Evolutionary conservation across 2,329 filamentous ascomycete species (phyloP).

Genomic region (Fusarium decemcellulare): DNA sequence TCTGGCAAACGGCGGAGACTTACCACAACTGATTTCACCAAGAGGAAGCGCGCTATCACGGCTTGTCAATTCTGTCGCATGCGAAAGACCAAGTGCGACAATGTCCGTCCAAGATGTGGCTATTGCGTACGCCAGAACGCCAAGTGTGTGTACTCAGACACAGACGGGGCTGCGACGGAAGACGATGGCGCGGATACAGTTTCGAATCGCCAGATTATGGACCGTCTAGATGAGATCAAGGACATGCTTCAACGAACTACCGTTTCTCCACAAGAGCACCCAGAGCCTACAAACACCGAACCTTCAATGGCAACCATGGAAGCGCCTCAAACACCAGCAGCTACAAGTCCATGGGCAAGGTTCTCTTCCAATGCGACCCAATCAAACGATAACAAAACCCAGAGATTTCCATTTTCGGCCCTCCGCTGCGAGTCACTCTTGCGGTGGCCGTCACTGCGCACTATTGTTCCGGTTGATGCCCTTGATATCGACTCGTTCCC

Average conservation of each 20-base stretch:
- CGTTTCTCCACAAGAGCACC: too few relatives aligned
- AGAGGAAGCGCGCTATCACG: conserved; percentile 25
- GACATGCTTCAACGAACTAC: not conserved
- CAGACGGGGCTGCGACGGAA: not conserved
- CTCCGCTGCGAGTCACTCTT: not conserved
- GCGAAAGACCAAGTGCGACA: conserved; percentile 34
- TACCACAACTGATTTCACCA: conserved; percentile 23
- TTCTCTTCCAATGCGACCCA: not conserved
- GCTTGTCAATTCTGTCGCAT: conserved; percentile 34
- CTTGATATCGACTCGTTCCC: conserved; percentile 21
- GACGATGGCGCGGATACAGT: conserved; percentile 3
- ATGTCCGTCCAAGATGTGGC: conserved; percentile 25
- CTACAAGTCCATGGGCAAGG: conserved; percentile 8
- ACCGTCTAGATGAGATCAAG: conserved; percentile 13
- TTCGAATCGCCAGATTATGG: conserved; percentile 24
- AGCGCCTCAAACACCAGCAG: not conserved
- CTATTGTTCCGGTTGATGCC: conserved; percentile 10
- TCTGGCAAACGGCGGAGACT: conserved; percentile 16
- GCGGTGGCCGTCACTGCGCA: conserved; percentile 6
- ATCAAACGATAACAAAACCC: not conserved
- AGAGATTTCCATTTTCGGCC: conserved; percentile 4
- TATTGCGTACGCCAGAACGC: conserved; percentile 26
- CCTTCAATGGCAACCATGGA: not conserved
- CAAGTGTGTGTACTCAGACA: conserved; percentile 28
- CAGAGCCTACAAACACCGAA: not conserved